phyloP scores from a whole-genome alignment of 2,329 filamentous ascomycete species.

The Penicillium verrucosum region DNA sequence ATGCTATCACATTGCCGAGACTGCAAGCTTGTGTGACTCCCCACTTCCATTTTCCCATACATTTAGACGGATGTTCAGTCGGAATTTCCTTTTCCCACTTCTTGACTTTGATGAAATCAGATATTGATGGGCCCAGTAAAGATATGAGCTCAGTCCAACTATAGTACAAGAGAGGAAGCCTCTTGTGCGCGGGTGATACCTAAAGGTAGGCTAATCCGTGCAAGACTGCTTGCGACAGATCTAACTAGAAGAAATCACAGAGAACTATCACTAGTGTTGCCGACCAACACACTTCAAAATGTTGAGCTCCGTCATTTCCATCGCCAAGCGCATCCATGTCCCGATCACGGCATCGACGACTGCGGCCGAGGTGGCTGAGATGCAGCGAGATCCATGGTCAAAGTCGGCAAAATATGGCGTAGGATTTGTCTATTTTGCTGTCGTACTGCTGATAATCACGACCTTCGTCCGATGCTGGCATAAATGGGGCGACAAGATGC shows the following conservation, averaged over 20 bases:
- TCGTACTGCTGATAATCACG: slow-evolving; percentile 67
- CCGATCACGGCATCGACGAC: slow-evolving; percentile 55
- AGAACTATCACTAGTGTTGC: neutral
- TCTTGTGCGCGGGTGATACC: neutral
- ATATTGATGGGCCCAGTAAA: neutral
- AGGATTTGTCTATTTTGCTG: slow-evolving; percentile 83
- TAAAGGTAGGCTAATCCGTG: neutral
- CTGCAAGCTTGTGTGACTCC: slow-evolving; percentile 11
- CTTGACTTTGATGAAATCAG: neutral
- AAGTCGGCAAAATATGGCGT: slow-evolving; percentile 80
- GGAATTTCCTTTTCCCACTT: neutral
- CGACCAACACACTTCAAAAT: slow-evolving; percentile 4
- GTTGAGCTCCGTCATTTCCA: slow-evolving; percentile 22
- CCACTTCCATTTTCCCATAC: slow-evolving; percentile 16
- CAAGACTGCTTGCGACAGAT: neutral
- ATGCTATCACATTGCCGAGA: slow-evolving; percentile 13
- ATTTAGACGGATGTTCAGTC: slow-evolving; percentile 11
- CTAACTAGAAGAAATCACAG: neutral
- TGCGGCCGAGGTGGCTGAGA: slow-evolving; percentile 54
- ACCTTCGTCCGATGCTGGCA: slow-evolving; percentile 75
- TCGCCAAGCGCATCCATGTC: slow-evolving; percentile 54
- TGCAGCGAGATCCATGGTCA: slow-evolving; percentile 69
- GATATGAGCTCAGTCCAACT: slow-evolving; percentile 8
- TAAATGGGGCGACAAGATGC: slow-evolving; percentile 88
- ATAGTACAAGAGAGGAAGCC: slow-evolving; percentile 10